Percentiles rank a stretch among this genome's conserved stretches.
These are phyloP conservation scores for Cryphonectria naterciae DNA, from an alignment of 2,329 filamentous ascomycete species.

Conservation along the genomic window DNA sequence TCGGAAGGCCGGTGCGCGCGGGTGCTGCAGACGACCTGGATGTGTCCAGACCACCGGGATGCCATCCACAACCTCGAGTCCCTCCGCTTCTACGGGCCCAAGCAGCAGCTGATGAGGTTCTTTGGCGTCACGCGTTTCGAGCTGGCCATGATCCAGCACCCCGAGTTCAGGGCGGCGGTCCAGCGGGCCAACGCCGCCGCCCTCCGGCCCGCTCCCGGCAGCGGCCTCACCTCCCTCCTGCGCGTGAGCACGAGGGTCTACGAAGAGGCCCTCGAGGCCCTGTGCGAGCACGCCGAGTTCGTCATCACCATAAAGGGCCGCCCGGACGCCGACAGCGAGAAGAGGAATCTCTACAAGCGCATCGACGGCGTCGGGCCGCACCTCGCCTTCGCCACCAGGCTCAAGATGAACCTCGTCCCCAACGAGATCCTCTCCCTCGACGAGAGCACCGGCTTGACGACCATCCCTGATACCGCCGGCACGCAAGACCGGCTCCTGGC, in stretches of 20 bases:
- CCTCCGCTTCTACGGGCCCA: not conserved
- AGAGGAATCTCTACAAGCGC: not conserved
- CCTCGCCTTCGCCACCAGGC: not conserved
- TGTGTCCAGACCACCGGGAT: slow-evolving; percentile 8
- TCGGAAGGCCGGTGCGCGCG: not conserved
- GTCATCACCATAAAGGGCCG: not conserved
- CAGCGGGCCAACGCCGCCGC: not conserved
- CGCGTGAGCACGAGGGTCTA: not conserved
- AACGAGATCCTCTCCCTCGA: not conserved
- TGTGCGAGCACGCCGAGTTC: slow-evolving; percentile 8
- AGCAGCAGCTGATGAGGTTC: not conserved
- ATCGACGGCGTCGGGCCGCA: not conserved
- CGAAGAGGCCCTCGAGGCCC: slow-evolving; percentile 3
- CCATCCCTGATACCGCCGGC: not conserved
- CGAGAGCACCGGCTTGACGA: not conserved
- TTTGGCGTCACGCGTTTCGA: not conserved
- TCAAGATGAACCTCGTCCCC: slow-evolving; percentile 11
- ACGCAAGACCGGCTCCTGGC: not conserved
- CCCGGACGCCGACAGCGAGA: not conserved
- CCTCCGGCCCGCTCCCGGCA: not conserved
- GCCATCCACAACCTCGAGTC: not conserved
- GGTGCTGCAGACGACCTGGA: slow-evolving; percentile 3
- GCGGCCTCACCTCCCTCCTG: slow-evolving; percentile 9
- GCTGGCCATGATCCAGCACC: slow-evolving; percentile 5
- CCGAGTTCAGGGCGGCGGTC: slow-evolving; percentile 9